A percentile compares a stretch with the other conserved stretches of the same genome.
These are phyloP conservation scores for Magnusiomyces suaveolens DNA, from an alignment of 1,139 yeast species.

Conservation along the genomic window DNA sequence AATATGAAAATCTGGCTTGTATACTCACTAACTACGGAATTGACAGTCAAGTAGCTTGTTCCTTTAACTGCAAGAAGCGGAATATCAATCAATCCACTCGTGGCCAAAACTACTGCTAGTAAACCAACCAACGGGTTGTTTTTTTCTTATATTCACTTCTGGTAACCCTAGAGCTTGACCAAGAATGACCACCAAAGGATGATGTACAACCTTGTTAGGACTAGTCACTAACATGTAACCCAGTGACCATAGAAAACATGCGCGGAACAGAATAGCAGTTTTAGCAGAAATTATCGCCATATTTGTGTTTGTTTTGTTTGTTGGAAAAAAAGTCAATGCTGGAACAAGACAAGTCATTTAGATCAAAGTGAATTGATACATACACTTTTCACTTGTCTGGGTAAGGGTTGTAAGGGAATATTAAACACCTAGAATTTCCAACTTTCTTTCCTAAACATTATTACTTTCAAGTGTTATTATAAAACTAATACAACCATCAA, in stretches of 20 bases:
- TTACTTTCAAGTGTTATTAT: no score
- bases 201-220: conserved; percentile 32
- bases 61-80: conserved; percentile 16
- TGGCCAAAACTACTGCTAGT: conserved; percentile 35
- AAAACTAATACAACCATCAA: no score
- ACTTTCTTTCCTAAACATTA: no score
- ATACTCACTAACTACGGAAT: conserved; percentile 13
- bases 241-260: conserved; percentile 37
- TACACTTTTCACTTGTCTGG: no score
- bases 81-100: conserved; percentile 29
- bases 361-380: no score
- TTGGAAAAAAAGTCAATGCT: neutral
- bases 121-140: conserved; percentile 40
- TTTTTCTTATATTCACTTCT: conserved; percentile 26
- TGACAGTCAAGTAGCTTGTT: conserved; percentile 11
- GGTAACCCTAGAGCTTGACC: conserved; percentile 45
- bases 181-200: conserved; percentile 42
- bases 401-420: no score
- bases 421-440: no score
- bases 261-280: conserved; percentile 31
- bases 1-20: no score
- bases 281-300: conserved; percentile 25
- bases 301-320: conserved; percentile 3
- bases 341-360: neutral
- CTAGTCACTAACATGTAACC: conserved; percentile 36